Evolutionary conservation across 495 filamentous ascomycete species (phyloP).

Genomic region (Talaromyces wortmannii): DNA sequence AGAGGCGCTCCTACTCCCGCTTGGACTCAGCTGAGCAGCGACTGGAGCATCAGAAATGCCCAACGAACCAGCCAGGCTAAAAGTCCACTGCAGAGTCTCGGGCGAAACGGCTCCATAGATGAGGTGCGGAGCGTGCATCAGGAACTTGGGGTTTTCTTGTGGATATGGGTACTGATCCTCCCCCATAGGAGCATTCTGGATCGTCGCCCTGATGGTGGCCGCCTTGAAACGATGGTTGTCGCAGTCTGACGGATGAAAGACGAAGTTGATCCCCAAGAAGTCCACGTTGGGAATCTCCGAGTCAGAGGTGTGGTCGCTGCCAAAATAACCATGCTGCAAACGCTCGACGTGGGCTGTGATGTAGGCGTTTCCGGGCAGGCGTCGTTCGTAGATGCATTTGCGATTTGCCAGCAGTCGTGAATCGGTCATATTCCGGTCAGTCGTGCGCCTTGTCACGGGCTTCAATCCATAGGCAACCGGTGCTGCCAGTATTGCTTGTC

Average conservation of each 20-base stretch:
- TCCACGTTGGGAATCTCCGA: slow-evolving; percentile 35
- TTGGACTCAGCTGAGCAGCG: slow-evolving; percentile 35
- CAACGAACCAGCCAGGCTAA: slow-evolving; percentile 40
- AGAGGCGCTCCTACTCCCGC: slow-evolving; percentile 26
- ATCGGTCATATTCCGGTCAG: slow-evolving; percentile 34
- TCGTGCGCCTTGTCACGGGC: neutral
- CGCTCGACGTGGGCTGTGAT: slow-evolving; percentile 44
- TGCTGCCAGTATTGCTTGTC: neutral
- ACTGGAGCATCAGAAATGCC: slow-evolving; percentile 39
- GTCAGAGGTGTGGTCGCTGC: slow-evolving; percentile 32
- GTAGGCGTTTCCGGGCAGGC: slow-evolving; percentile 41
- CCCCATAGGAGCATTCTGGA: slow-evolving; percentile 15
- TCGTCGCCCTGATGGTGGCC: slow-evolving; percentile 33
- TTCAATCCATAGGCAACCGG: neutral
- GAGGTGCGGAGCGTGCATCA: slow-evolving; percentile 46
- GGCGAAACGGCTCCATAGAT: slow-evolving; percentile 46
- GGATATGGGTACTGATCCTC: slow-evolving; percentile 6
- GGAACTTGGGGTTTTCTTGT: slow-evolving; percentile 29
- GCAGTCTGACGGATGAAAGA: slow-evolving; percentile 39
- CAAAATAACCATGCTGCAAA: slow-evolving; percentile 45
- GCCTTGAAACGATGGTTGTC: slow-evolving; percentile 39
- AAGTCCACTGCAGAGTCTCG: slow-evolving; percentile 45
- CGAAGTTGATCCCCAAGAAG: slow-evolving; percentile 44
- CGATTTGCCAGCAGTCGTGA: slow-evolving; percentile 37
- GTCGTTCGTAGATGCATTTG: slow-evolving; percentile 43